Evolutionary conservation across 148 eudicot species (phyloP), one percentile per base, ranked within the genome.

Genomic region (Persicaria maculosa): DNA sequence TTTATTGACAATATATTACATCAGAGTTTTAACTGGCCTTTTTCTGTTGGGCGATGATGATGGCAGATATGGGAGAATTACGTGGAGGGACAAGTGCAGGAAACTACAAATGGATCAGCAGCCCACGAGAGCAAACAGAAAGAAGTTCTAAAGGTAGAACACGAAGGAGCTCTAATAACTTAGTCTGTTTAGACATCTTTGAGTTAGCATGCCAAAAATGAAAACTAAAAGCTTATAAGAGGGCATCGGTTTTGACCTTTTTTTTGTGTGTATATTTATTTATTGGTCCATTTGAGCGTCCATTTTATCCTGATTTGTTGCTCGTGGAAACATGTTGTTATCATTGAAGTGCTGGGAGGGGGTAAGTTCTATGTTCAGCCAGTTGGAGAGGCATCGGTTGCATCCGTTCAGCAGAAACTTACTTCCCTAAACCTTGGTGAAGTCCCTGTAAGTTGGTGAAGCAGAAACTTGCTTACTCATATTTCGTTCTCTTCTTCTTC

Each of bases 11-110:
- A 44, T 20, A 25, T 61, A 61, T 36, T 64, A 5, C 69, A 64
- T 64, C 45, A 40, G 45, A 64, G 36, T 31, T 31, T 12, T 64
- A 17, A 64, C n/a, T 40, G 69, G 69, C n/a, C n/a, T 64, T 64
- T 44, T 36, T 62, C 40, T 12, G 10, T 64, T 64, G 45, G 68
- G 64, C 22, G 31, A 58, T 58, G 40, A n/a, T 81, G 64, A 14
- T 43, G 84, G 74, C 85, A 95, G 99, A 86, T 95, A 75, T 95
- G 99, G 99, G 96, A 89, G 81, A 92, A 85, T 79, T 92, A 84
- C 81, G 90, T 87, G 20, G 97, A 95, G 80, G 99, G 99, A 74
- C 96, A 90, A 76, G 97, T 2, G 6, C 69, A 64, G 36, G 69
- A 90, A 86, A 87, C 86, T 76, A 20, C 91, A 15, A 86, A 80